A percentile compares a stretch with the other conserved stretches of the same genome.
Evolutionary conservation across 805 yeast species (phyloP).

Genomic region (Wickerhamiella hasegawae): DNA sequence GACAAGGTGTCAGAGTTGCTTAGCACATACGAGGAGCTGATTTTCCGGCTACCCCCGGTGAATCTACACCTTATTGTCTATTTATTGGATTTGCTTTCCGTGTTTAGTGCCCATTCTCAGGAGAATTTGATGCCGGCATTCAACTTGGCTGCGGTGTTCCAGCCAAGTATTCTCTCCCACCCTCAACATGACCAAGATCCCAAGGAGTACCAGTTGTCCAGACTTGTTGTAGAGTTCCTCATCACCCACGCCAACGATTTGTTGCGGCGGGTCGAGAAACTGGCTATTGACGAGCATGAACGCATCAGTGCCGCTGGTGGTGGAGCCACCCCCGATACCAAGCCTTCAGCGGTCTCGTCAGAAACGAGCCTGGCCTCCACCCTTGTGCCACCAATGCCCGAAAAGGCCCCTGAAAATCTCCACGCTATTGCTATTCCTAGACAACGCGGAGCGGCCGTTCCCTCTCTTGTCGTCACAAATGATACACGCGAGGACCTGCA

Average conservation of each 20-base stretch:
- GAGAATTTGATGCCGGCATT: slow-evolving; percentile 83
- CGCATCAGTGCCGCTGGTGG: slow-evolving; percentile 5
- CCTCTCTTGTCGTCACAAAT: not conserved
- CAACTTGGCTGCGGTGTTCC: slow-evolving; percentile 89
- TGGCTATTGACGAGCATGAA: slow-evolving; percentile 22
- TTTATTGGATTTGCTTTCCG: slow-evolving; percentile 68
- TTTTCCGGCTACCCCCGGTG: slow-evolving; percentile 55
- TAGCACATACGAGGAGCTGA: slow-evolving; percentile 36
- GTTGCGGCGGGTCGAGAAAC: slow-evolving; percentile 32
- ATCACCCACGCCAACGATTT: slow-evolving; percentile 72
- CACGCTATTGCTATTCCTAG: not conserved
- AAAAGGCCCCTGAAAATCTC: not conserved
- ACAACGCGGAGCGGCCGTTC: not conserved
- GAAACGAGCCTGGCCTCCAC: not conserved
- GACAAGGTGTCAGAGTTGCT: slow-evolving; percentile 1
- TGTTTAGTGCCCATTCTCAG: slow-evolving; percentile 64
- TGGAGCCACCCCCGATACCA: not conserved
- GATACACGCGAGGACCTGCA: not conserved
- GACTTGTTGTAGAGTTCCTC: slow-evolving; percentile 73
- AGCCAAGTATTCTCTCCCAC: slow-evolving; percentile 88
- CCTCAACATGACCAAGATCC: slow-evolving; percentile 89
- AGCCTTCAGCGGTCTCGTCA: not conserved
- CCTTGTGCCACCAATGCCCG: not conserved
- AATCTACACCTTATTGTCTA: slow-evolving; percentile 74
- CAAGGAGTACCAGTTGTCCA: slow-evolving; percentile 75